These are phyloP conservation scores for Prunus dulcis DNA, from an alignment of 306 rosid genomes.

Conservation along the genomic window DNA sequence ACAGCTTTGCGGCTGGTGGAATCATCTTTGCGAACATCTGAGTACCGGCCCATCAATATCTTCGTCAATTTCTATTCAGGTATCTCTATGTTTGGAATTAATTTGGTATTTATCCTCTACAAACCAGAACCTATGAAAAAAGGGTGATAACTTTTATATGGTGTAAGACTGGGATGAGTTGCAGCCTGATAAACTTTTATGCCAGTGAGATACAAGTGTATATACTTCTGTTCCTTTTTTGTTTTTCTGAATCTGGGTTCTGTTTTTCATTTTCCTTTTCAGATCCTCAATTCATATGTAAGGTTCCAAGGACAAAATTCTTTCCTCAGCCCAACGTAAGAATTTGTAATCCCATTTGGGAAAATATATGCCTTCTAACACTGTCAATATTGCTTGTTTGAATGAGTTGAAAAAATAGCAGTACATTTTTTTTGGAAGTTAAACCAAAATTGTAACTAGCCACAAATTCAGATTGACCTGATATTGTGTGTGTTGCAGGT, in stretches of 20 bases:
- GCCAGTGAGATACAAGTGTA: background rate
- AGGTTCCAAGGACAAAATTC: constrained; percentile 69
- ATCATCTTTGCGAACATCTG: constrained; percentile 63
- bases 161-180: background rate
- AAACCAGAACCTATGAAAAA: too few species aligned
- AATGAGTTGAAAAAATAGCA: background rate
- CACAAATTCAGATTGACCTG: background rate
- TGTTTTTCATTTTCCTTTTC: constrained; percentile 33
- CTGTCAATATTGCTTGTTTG: constrained; percentile 2
- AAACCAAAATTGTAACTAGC: background rate
- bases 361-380: background rate
- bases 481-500: constrained; percentile 51
- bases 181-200: background rate
- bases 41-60: constrained; percentile 79
- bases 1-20: constrained; percentile 77
- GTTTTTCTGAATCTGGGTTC: constrained; percentile 14
- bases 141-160: too few species aligned
- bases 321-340: constrained; percentile 96
- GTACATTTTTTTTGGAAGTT: background rate
- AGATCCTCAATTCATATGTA: constrained; percentile 74
- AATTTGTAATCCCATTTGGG: constrained; percentile 13
- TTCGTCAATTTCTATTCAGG: constrained; percentile 88
- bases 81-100: constrained; percentile 23
- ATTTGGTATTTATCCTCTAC: background rate
- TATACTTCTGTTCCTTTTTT: too few species aligned